Evolutionary conservation across 768 basidiomycete genomes (phyloP), one percentile per base, ranked within the genome.

Genomic region (Stropharia rugosoannulata): DNA sequence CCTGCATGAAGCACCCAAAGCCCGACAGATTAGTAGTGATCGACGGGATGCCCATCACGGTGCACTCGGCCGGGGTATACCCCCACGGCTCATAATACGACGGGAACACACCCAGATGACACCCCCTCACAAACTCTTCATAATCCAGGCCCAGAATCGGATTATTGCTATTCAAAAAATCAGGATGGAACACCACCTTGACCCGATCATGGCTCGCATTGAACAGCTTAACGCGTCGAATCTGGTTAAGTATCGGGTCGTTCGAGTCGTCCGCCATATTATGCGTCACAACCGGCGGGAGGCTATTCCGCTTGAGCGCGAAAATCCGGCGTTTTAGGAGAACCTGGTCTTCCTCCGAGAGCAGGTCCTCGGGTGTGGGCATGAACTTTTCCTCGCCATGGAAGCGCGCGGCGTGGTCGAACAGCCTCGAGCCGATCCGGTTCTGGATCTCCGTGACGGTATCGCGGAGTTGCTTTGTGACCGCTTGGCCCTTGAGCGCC

Each of bases 11-110:
- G 69, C 91, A 94, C 5, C 97, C 97, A 61, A 98, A 98, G 38
- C 97, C 97, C 15, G 95, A 97, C 29, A 99, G 78, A 75, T 99
- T 99, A 49, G 97, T 99, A 12, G 97, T 98, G 49, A 98, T 86
- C 35, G 89, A 92, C 0, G 97, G 97, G 48, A 99, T 94, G 58
- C 97, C 97, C 97, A 99, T 99, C 37, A 99, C 97, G n/a, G 97
- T 98, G 69, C 97, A 98, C 69, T 98, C 96, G 1, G 96, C 96
- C 0, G 96, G 96, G 1, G 94, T 97, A 68, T 97, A 97, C 0
- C 93, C 93, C 93, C 93, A 94, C 3, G 93, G 93, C 74, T 95
- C 92, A 68, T 97, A 98, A 67, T 98, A 98, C 61, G 89, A 93
- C 2, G 97, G 96, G 82, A 99, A 99, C 39, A 99, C 96, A 46